phyloP scores from a whole-genome alignment of 768 basidiomycete genomes.

The Hirschioporus abietinus region DNA sequence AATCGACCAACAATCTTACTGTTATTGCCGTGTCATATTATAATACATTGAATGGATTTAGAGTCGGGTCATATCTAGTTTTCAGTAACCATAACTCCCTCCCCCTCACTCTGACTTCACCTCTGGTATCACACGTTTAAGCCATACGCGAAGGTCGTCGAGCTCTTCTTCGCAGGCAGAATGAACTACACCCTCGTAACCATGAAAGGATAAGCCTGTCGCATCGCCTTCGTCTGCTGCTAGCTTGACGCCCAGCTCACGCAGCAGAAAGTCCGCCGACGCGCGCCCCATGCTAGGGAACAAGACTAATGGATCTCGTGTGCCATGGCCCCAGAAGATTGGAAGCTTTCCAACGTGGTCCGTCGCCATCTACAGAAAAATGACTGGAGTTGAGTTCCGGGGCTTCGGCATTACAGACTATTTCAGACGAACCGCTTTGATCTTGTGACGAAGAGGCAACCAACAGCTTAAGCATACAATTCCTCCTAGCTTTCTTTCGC shows the following conservation, averaged over 20 bases:
- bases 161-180: slow-evolving; percentile 60
- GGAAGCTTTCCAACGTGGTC: slow-evolving; percentile 57
- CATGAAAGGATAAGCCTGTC: slow-evolving; percentile 60
- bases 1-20: not conserved
- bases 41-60: not conserved
- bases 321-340: slow-evolving; percentile 86
- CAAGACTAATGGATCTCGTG: slow-evolving; percentile 67
- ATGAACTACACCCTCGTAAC: slow-evolving; percentile 67
- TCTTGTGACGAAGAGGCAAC: slow-evolving; percentile 61
- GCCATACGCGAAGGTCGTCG: slow-evolving; percentile 63
- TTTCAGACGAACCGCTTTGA: slow-evolving; percentile 50
- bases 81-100: too few relatives aligned
- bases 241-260: slow-evolving; percentile 44
- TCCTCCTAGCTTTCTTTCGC: slow-evolving; percentile 64
- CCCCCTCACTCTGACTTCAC: slow-evolving; percentile 6
- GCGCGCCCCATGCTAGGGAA: slow-evolving; percentile 40
- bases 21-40: not conserved
- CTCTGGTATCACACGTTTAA: slow-evolving; percentile 51
- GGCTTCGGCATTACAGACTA: not conserved
- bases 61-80: not conserved
- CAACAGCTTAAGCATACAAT: slow-evolving; percentile 73
- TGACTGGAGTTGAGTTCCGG: slow-evolving; percentile 7
- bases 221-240: slow-evolving; percentile 32
- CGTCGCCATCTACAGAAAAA: slow-evolving; percentile 47
- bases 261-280: slow-evolving; percentile 54